Conservation (phyloP, 2,329 filamentous ascomycete genomes). For the Verticillium alfalfae region DNA sequence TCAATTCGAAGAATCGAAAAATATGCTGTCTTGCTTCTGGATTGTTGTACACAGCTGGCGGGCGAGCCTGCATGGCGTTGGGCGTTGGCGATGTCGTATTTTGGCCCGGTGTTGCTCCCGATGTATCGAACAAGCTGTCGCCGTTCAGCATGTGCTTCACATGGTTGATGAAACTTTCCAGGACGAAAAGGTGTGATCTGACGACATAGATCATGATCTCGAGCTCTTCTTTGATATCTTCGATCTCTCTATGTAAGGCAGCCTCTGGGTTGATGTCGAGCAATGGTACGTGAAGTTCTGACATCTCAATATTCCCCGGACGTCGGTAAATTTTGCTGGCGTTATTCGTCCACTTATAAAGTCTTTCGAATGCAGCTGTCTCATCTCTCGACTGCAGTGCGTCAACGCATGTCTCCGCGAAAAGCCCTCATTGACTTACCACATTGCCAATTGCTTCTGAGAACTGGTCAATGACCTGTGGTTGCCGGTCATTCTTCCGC, state of each 20-base stretch:
- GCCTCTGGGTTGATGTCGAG: conserved; percentile 37
- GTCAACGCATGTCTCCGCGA: neutral
- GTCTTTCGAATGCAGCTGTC: conserved; percentile 26
- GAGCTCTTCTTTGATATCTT: conserved; percentile 42
- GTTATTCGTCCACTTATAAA: conserved; percentile 19
- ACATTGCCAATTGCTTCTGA: conserved; percentile 32
- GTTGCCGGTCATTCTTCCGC: conserved; percentile 20
- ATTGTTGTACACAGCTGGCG: neutral
- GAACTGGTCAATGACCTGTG: conserved; percentile 34
- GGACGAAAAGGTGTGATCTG: conserved; percentile 25
- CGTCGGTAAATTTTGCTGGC: conserved; percentile 14
- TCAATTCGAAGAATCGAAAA: neutral
- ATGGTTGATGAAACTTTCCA: conserved; percentile 19
- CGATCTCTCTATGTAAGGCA: conserved; percentile 34
- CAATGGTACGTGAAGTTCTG: conserved; percentile 19
- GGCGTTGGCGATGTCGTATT: neutral
- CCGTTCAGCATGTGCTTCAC: conserved; percentile 5
- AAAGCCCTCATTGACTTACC: conserved; percentile 18
- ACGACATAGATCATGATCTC: conserved; percentile 37
- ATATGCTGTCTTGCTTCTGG: neutral
- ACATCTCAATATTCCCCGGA: conserved; percentile 9
- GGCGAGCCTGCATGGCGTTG: neutral
- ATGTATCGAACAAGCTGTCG: neutral
- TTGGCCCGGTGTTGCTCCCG: neutral
- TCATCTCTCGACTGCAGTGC: conserved; percentile 26